These are phyloP conservation scores for Pseudopyricularia cyperi DNA, from an alignment of 2,329 filamentous ascomycete species.

Conservation along the genomic window DNA sequence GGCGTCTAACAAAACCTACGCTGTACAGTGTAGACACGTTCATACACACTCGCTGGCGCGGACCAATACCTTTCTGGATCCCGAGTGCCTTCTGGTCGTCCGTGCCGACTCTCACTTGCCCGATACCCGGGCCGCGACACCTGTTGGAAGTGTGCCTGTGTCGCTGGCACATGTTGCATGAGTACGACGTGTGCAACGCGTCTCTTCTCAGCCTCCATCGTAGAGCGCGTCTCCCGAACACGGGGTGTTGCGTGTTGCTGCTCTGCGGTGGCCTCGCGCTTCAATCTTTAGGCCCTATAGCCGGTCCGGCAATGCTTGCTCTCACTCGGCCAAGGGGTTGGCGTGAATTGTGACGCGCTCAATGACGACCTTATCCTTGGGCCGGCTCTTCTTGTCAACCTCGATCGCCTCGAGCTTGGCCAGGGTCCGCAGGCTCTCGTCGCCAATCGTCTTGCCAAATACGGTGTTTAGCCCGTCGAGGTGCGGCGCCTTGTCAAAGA, in stretches of 20 bases:
- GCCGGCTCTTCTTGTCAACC: slow-evolving; percentile 67
- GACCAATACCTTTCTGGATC: too few relatives aligned
- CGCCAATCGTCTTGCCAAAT: slow-evolving; percentile 61
- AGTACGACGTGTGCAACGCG: too few relatives aligned
- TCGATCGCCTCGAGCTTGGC: slow-evolving; percentile 58
- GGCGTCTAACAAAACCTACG: too few relatives aligned
- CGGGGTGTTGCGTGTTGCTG: neutral
- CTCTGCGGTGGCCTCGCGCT: neutral
- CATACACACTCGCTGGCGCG: too few relatives aligned
- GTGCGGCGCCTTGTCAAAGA: slow-evolving; percentile 65
- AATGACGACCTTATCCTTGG: slow-evolving; percentile 55
- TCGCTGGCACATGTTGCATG: too few relatives aligned
- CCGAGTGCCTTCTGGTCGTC: too few relatives aligned
- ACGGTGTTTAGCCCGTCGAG: slow-evolving; percentile 76
- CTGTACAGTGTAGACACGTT: too few relatives aligned
- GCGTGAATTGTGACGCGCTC: slow-evolving; percentile 63
- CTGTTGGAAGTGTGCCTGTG: too few relatives aligned
- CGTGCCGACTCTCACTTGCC: too few relatives aligned
- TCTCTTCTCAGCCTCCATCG: too few relatives aligned
- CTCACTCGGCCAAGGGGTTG: slow-evolving; percentile 53
- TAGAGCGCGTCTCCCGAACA: neutral
- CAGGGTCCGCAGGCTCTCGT: slow-evolving; percentile 51
- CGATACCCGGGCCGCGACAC: too few relatives aligned
- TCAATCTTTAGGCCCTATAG: too few relatives aligned
- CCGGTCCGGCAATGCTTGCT: neutral